These are phyloP conservation scores for Neophaeococcomyces mojaviensis DNA, from an alignment of 2,329 filamentous ascomycete genomes.

Conservation along the genomic window DNA sequence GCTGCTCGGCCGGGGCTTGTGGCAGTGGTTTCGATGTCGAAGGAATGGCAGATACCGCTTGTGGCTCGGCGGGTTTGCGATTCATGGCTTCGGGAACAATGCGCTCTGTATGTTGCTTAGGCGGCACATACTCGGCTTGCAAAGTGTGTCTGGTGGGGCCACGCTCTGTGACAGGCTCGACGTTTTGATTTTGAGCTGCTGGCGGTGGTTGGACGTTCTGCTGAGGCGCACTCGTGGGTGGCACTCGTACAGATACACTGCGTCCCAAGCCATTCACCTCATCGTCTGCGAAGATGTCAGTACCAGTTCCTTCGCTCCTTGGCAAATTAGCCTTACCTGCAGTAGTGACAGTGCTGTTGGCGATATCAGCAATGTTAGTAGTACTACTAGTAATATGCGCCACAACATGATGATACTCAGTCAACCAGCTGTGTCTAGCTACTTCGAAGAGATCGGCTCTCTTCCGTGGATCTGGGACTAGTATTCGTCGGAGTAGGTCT, in stretches of 20 bases:
- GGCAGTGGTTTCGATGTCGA: constrained; percentile 48
- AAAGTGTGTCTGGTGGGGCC: constrained; percentile 91
- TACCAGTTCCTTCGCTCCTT: constrained; percentile 7
- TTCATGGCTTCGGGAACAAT: constrained; percentile 28
- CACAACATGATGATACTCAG: constrained; percentile 92
- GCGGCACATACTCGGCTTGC: constrained; percentile 95
- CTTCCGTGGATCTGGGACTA: constrained; percentile 91
- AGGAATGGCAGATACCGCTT: constrained; percentile 13
- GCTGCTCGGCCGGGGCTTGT: constrained; percentile 28
- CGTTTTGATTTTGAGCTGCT: constrained; percentile 34
- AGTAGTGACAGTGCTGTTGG: constrained; percentile 63
- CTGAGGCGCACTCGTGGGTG: constrained; percentile 58
- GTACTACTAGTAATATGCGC: constrained; percentile 95
- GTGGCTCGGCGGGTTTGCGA: not conserved
- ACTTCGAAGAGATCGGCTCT: constrained; percentile 95
- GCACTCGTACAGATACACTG: constrained; percentile 86
- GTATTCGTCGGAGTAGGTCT: constrained; percentile 82
- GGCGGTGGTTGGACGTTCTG: constrained; percentile 39
- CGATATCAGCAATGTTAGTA: constrained; percentile 76
- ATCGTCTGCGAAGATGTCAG: constrained; percentile 30
- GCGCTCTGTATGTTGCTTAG: constrained; percentile 74
- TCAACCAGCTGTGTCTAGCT: constrained; percentile 94
- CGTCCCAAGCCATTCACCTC: constrained; percentile 63
- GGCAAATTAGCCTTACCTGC: constrained; percentile 35
- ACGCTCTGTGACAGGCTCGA: constrained; percentile 28